Evolutionary conservation across 495 filamentous ascomycete genomes (phyloP).

Genomic region (Penicillium angulare): DNA sequence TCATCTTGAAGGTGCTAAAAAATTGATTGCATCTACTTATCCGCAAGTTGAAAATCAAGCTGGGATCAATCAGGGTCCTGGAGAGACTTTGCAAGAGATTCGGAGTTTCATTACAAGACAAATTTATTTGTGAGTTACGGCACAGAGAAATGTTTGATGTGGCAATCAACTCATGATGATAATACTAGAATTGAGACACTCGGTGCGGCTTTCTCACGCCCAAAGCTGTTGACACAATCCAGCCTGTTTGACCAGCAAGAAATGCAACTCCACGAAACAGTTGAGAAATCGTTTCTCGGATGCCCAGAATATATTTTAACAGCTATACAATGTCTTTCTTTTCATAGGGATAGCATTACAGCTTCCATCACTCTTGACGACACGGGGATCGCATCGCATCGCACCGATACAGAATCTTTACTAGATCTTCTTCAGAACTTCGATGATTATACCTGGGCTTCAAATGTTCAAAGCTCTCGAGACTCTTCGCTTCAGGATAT

Average conservation of each 20-base stretch:
- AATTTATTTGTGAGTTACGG: slow-evolving; percentile 21
- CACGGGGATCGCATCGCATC: slow-evolving; percentile 1
- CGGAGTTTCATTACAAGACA: slow-evolving; percentile 28
- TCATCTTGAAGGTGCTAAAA: slow-evolving; percentile 51
- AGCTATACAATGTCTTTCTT: slow-evolving; percentile 33
- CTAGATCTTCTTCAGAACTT: slow-evolving; percentile 26
- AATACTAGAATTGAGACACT: slow-evolving; percentile 38
- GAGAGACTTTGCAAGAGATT: slow-evolving; percentile 29
- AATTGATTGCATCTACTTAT: slow-evolving; percentile 33
- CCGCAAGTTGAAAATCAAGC: slow-evolving; percentile 11
- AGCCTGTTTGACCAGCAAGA: slow-evolving; percentile 11
- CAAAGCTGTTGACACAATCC: slow-evolving; percentile 31
- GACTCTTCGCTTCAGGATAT: slow-evolving; percentile 22
- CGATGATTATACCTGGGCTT: slow-evolving; percentile 36
- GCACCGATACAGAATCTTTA: slow-evolving; percentile 15
- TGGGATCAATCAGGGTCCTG: slow-evolving; percentile 15
- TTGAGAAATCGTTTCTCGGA: slow-evolving; percentile 41
- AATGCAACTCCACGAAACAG: slow-evolving; percentile 19
- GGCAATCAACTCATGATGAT: slow-evolving; percentile 2
- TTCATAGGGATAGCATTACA: slow-evolving; percentile 31
- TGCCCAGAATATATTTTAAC: slow-evolving; percentile 39
- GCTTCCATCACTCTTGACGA: slow-evolving; percentile 1
- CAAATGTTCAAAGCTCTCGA: slow-evolving; percentile 29
- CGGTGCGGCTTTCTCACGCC: slow-evolving; percentile 45
- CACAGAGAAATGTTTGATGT: background rate